Evolutionary conservation across 805 yeast genomes (phyloP).

Genomic region (Crinitomyces ghanaensis): DNA sequence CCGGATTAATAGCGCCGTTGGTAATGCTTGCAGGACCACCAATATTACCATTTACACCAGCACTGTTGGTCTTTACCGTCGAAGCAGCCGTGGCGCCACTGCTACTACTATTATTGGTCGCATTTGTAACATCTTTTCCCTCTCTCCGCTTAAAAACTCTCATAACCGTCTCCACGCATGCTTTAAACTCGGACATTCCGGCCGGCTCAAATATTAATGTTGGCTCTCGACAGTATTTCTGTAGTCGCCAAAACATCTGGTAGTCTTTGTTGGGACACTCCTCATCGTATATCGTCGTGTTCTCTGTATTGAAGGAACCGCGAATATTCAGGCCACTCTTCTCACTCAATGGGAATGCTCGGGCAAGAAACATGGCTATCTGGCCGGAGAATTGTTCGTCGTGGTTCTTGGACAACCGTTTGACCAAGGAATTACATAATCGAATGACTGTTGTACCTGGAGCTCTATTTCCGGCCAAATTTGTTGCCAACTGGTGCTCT

Average conservation of each 20-base stretch:
- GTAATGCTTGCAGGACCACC: constrained; percentile 1
- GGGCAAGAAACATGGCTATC: constrained; percentile 24
- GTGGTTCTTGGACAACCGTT: constrained; percentile 24
- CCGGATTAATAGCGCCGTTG: no score
- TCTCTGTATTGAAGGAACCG: constrained; percentile 26
- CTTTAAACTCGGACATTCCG: constrained; percentile 10
- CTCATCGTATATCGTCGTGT: constrained; percentile 20
- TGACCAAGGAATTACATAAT: constrained; percentile 24
- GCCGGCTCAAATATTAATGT: constrained; percentile 8
- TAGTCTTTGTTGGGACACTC: constrained; percentile 12
- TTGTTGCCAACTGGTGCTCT: constrained; percentile 17
- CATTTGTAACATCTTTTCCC: neutral
- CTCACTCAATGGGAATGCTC: constrained; percentile 27
- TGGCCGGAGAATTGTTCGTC: constrained; percentile 26
- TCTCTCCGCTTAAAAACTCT: constrained; percentile 8
- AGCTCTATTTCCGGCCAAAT: constrained; percentile 20
- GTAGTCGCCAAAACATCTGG: constrained; percentile 23
- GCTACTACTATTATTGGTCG: neutral
- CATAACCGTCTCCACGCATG: constrained; percentile 12
- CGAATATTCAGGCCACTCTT: constrained; percentile 27
- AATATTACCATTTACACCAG: neutral
- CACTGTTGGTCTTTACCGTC: constrained; percentile 5
- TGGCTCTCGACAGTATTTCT: constrained; percentile 22
- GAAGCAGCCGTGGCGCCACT: neutral
- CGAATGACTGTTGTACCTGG: constrained; percentile 28